These are phyloP conservation scores for Fusarium anguioides DNA, from an alignment of 2,329 filamentous ascomycete genomes.

Conservation along the genomic window DNA sequence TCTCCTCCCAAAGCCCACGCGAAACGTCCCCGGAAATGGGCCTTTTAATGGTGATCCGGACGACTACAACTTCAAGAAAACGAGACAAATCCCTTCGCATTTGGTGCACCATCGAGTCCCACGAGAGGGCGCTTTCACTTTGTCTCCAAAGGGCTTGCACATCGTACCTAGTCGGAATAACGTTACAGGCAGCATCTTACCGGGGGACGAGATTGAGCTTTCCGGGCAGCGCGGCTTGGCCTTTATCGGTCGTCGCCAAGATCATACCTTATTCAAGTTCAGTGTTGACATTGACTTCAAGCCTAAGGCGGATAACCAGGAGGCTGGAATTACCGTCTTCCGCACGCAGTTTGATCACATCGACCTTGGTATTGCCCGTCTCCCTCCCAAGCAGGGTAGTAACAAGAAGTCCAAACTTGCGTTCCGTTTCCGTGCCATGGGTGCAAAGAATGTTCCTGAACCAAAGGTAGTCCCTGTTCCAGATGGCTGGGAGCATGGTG, in stretches of 20 bases:
- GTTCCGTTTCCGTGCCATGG: conserved; percentile 20
- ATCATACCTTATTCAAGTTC: conserved; percentile 23
- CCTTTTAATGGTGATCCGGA: conserved; percentile 25
- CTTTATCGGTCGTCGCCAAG: conserved; percentile 26
- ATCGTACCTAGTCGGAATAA: conserved; percentile 23
- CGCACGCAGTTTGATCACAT: conserved; percentile 33
- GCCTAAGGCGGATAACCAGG: neutral
- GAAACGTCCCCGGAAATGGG: conserved; percentile 6
- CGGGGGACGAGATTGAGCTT: conserved; percentile 11
- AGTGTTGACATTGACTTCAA: conserved; percentile 20
- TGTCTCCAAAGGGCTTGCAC: conserved; percentile 2
- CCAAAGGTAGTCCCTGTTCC: conserved; percentile 15
- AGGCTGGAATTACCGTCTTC: conserved; percentile 25
- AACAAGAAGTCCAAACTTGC: conserved; percentile 2
- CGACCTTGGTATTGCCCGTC: conserved; percentile 15
- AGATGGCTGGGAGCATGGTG: conserved; percentile 5
- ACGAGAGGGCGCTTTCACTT: neutral
- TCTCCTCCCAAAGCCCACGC: conserved; percentile 3
- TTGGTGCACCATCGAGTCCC: conserved; percentile 27
- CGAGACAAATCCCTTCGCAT: conserved; percentile 1
- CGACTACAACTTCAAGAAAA: neutral
- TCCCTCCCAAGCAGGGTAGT: neutral
- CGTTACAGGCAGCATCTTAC: neutral
- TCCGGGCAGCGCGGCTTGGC: conserved; percentile 17
- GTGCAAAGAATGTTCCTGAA: neutral